These are phyloP conservation scores for Orbilia ellipsospora DNA, from an alignment of 2,329 filamentous ascomycete species.

Conservation along the genomic window DNA sequence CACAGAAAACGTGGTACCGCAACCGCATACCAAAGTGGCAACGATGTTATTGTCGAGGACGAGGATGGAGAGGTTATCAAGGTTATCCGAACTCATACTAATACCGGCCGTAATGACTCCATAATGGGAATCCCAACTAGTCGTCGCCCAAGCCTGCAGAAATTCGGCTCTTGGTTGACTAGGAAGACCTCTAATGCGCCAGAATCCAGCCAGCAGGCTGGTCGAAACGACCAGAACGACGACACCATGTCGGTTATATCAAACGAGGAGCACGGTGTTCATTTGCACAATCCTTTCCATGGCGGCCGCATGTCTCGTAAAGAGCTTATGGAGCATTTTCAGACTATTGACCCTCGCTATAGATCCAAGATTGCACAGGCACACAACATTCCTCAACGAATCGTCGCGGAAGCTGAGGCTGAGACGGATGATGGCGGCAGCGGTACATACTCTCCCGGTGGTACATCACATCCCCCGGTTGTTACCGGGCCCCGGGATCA, in stretches of 20 bases:
- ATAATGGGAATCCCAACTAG: conserved; percentile 43
- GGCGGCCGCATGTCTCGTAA: conserved; percentile 49
- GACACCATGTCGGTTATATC: conserved; percentile 48
- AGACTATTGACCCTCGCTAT: conserved; percentile 49
- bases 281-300: conserved; percentile 51
- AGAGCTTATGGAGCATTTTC: conserved; percentile 44
- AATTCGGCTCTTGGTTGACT: conserved; percentile 53
- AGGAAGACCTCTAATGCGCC: conserved; percentile 47
- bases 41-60: conserved; percentile 89
- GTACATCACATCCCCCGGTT: conserved; percentile 8
- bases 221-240: conserved; percentile 50
- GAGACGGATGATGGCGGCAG: conserved; percentile 45
- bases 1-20: conserved; percentile 71
- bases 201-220: conserved; percentile 58
- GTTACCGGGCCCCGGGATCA: conserved; percentile 33
- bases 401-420: conserved; percentile 44
- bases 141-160: conserved; percentile 46
- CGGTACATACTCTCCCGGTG: conserved; percentile 44
- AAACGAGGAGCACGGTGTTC: conserved; percentile 51
- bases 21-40: conserved; percentile 86
- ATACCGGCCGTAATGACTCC: conserved; percentile 31
- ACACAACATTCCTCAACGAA: conserved; percentile 39
- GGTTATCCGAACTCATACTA: conserved; percentile 60
- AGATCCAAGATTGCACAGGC: conserved; percentile 47
- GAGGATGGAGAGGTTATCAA: conserved; percentile 88